These are phyloP conservation scores for Cucurbita maxima DNA, from an alignment of 306 rosid genomes.

Conservation along the genomic window DNA sequence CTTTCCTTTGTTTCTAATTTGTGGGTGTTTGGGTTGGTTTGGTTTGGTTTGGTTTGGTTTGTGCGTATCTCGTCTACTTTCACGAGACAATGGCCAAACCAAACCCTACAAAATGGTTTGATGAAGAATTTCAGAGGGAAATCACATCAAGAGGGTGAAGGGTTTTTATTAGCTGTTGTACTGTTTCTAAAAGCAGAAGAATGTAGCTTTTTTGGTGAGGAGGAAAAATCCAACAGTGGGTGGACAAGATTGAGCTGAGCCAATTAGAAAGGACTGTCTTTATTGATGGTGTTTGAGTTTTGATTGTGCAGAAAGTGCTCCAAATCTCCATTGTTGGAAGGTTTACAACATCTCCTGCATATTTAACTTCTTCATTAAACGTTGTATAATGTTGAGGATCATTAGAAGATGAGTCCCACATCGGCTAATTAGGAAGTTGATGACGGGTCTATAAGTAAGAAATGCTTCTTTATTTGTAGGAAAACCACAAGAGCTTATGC, in stretches of 20 bases:
- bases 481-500: too few species aligned
- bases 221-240: conserved; percentile 2
- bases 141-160: not conserved
- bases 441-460: too few species aligned
- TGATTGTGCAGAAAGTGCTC: not conserved
- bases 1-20: too few species aligned
- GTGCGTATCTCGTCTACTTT: too few species aligned
- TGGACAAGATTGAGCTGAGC: not conserved
- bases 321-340: conserved; percentile 1
- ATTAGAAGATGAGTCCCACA: too few species aligned
- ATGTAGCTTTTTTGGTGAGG: conserved; percentile 8
- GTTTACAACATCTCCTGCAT: not conserved
- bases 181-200: not conserved
- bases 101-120: not conserved
- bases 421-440: too few species aligned
- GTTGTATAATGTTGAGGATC: not conserved
- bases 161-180: not conserved
- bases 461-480: too few species aligned
- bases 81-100: too few species aligned
- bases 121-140: not conserved
- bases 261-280: not conserved
- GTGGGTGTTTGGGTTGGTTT: not conserved
- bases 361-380: not conserved
- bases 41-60: too few species aligned
- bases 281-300: not conserved